phyloP scores from a whole-genome alignment of 2,329 filamentous ascomycete species.

The Anisogramma anomala region DNA sequence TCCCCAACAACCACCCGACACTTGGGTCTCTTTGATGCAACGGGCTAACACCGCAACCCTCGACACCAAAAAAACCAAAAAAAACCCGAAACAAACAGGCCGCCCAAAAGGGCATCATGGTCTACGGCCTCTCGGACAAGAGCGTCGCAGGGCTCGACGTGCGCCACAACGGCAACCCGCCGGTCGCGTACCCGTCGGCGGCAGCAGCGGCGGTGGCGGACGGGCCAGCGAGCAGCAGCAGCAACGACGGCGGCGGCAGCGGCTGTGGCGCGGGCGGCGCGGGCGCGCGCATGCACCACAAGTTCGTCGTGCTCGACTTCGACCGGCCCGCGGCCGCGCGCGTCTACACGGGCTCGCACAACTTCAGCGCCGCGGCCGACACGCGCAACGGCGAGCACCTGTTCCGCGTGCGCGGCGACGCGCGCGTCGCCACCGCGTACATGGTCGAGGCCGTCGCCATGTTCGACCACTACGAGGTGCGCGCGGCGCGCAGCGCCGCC shows the following conservation, averaged over 20 bases:
- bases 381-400: constrained; percentile 16
- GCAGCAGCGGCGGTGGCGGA: too few relatives aligned
- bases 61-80: too few relatives aligned
- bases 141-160: constrained; percentile 15
- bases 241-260: too few relatives aligned
- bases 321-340: constrained; percentile 17
- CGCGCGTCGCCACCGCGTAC: constrained; percentile 16
- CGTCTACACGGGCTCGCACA: constrained; percentile 18
- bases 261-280: constrained; percentile 15
- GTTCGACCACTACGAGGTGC: constrained; percentile 18
- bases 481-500: too few relatives aligned
- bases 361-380: constrained; percentile 17
- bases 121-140: constrained; percentile 18
- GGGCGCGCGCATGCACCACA: constrained; percentile 18
- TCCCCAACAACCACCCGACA: too few relatives aligned
- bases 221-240: too few relatives aligned
- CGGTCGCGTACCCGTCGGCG: constrained; percentile 18
- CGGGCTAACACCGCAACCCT: too few relatives aligned
- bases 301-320: constrained; percentile 18
- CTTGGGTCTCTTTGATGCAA: too few relatives aligned
- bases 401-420: constrained; percentile 15
- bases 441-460: constrained; percentile 18
- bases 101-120: constrained; percentile 15
- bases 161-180: constrained; percentile 16
- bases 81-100: not conserved